Evolutionary conservation across 176 grass and related monocot genomes (phyloP).

Genomic region (Tillandsia leiboldiana): DNA sequence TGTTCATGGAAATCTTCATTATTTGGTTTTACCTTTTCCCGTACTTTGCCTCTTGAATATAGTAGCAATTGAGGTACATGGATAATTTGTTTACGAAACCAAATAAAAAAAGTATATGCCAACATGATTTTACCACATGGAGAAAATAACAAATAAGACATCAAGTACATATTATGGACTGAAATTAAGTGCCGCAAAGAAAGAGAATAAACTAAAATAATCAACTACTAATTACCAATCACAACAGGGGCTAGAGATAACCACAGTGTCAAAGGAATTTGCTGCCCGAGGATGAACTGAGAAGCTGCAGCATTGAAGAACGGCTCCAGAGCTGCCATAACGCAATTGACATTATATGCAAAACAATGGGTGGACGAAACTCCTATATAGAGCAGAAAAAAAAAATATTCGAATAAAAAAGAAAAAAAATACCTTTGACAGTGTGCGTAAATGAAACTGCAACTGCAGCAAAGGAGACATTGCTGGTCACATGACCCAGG

Average conservation of each 20-base stretch:
- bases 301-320: slow-evolving; percentile 99
- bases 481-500: slow-evolving; percentile 90
- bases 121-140: too few relatives aligned
- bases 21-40: too few relatives aligned
- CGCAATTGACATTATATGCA: slow-evolving; percentile 9
- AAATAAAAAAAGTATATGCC: too few relatives aligned
- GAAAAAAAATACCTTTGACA: slow-evolving; percentile 58
- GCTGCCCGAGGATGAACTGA: slow-evolving; percentile 95
- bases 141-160: too few relatives aligned
- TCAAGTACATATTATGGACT: too few relatives aligned
- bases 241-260: slow-evolving; percentile 94
- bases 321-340: slow-evolving; percentile 78
- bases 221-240: slow-evolving; percentile 48
- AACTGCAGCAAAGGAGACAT: slow-evolving; percentile 91
- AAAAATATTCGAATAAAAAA: slow-evolving; percentile 1
- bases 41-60: too few relatives aligned
- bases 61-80: too few relatives aligned
- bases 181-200: not conserved
- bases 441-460: slow-evolving; percentile 97
- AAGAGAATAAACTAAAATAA: not conserved
- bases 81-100: too few relatives aligned
- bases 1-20: too few relatives aligned
- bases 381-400: slow-evolving; percentile 3
- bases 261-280: slow-evolving; percentile 80
- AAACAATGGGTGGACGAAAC: slow-evolving; percentile 15